Evolutionary conservation across 1,139 yeast species (phyloP).

Genomic region (Taiozyma sp.): DNA sequence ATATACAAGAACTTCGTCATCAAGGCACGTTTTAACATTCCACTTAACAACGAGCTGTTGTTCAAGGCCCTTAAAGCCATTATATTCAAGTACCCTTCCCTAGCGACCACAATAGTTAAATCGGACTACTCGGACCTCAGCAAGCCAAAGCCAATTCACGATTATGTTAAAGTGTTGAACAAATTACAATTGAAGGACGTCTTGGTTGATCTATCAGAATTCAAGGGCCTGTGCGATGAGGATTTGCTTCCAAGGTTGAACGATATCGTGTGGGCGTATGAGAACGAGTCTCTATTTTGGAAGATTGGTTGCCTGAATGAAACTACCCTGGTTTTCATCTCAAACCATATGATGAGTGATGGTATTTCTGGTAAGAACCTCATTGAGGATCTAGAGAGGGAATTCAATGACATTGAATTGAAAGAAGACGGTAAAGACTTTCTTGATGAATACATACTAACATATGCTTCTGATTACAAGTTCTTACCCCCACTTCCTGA

Average conservation of each 20-base stretch:
- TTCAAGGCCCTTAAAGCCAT: conserved; percentile 8
- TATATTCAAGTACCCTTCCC: conserved; percentile 15
- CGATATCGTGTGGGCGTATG: conserved; percentile 13
- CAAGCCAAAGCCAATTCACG: conserved; percentile 13
- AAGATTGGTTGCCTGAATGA: conserved; percentile 13
- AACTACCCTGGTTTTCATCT: conserved; percentile 12
- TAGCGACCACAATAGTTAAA: conserved; percentile 11
- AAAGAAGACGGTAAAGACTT: background rate
- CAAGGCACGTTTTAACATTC: conserved; percentile 11
- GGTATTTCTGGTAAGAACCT: conserved; percentile 15
- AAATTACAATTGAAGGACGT: conserved; percentile 10
- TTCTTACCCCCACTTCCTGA: conserved; percentile 12
- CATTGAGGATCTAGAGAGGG: conserved; percentile 9
- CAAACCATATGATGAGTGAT: conserved; percentile 19
- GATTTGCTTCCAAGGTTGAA: conserved; percentile 10
- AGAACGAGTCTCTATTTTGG: conserved; percentile 15
- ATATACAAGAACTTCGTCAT: conserved; percentile 17
- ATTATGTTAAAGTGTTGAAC: conserved; percentile 15
- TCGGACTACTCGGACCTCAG: conserved; percentile 15
- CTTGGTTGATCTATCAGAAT: conserved; percentile 3
- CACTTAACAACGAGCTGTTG: conserved; percentile 4
- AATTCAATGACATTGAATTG: conserved; percentile 3
- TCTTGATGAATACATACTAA: conserved; percentile 2
- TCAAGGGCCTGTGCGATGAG: background rate
- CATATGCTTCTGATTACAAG: conserved; percentile 7